Conservation (phyloP, 106 monocot species). For the Apostasia shenzhenica region DNA sequence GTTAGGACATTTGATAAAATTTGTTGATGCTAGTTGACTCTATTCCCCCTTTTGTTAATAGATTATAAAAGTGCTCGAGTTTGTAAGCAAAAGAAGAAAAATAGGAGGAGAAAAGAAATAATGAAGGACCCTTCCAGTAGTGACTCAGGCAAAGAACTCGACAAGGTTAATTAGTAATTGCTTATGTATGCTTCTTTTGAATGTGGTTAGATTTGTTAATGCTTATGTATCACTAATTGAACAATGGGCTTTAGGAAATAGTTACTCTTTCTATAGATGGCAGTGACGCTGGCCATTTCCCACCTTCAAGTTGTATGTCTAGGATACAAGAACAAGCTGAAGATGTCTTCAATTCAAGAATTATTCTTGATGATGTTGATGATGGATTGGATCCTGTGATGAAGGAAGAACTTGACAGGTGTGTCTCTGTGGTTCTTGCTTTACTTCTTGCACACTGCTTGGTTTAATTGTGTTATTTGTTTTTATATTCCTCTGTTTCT, state of each 20-base stretch:
- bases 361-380: slow-evolving; percentile 48
- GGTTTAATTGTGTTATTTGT: background rate
- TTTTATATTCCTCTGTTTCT: background rate
- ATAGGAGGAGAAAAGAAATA: slow-evolving; percentile 29
- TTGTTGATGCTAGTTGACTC: too few species aligned
- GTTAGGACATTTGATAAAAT: too few species aligned
- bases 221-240: background rate
- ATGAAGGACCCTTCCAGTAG: slow-evolving; percentile 13
- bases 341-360: slow-evolving; percentile 29
- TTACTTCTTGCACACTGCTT: background rate
- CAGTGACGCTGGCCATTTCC: background rate
- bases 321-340: slow-evolving; percentile 17
- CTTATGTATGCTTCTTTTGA: slow-evolving; percentile 3
- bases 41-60: background rate
- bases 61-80: slow-evolving; percentile 20
- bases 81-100: slow-evolving; percentile 31
- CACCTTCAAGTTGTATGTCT: slow-evolving; percentile 16
- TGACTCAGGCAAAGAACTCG: background rate
- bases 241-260: slow-evolving; percentile 13
- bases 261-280: slow-evolving; percentile 4
- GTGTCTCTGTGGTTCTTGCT: slow-evolving; percentile 1
- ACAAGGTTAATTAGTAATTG: slow-evolving; percentile 8
- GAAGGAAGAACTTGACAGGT: slow-evolving; percentile 67
- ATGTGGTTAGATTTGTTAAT: background rate
- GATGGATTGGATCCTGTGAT: slow-evolving; percentile 64